Conservation (phyloP, 352 stramenopile species). For the Pythium diclinum region DNA sequence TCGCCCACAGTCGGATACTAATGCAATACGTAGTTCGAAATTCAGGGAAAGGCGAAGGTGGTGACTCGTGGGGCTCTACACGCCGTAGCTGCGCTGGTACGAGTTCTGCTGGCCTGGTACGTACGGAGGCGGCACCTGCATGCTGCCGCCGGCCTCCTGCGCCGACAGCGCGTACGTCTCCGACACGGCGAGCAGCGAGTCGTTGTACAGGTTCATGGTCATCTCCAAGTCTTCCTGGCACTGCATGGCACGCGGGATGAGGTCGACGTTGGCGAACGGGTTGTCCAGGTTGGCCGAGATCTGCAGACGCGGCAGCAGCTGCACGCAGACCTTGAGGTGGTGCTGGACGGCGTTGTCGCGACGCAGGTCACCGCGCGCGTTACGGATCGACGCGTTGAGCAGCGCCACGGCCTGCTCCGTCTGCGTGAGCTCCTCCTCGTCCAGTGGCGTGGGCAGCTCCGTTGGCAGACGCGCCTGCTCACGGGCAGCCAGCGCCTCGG, state of each 20-base stretch:
- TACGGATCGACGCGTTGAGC: slow-evolving; percentile 77
- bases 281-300: slow-evolving; percentile 90
- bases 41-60: background rate
- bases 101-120: slow-evolving; percentile 88
- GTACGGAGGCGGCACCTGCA: slow-evolving; percentile 73
- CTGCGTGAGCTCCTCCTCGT: slow-evolving; percentile 83
- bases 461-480: slow-evolving; percentile 78
- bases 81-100: slow-evolving; percentile 86
- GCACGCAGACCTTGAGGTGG: slow-evolving; percentile 84
- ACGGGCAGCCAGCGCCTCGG: slow-evolving; percentile 73
- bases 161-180: slow-evolving; percentile 84
- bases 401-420: slow-evolving; percentile 80
- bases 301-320: slow-evolving; percentile 79
- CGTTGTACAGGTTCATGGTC: slow-evolving; percentile 88
- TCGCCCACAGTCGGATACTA: background rate
- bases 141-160: slow-evolving; percentile 46
- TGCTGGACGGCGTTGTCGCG: slow-evolving; percentile 80
- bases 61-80: slow-evolving; percentile 35
- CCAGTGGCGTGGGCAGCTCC: slow-evolving; percentile 78
- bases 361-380: slow-evolving; percentile 73
- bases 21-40: background rate
- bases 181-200: slow-evolving; percentile 82
- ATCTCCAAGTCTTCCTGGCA: slow-evolving; percentile 85
- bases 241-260: slow-evolving; percentile 87
- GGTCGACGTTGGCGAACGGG: slow-evolving; percentile 83